These are phyloP conservation scores for Candida tammaniensis DNA, from an alignment of 805 yeast genomes.

Conservation along the genomic window DNA sequence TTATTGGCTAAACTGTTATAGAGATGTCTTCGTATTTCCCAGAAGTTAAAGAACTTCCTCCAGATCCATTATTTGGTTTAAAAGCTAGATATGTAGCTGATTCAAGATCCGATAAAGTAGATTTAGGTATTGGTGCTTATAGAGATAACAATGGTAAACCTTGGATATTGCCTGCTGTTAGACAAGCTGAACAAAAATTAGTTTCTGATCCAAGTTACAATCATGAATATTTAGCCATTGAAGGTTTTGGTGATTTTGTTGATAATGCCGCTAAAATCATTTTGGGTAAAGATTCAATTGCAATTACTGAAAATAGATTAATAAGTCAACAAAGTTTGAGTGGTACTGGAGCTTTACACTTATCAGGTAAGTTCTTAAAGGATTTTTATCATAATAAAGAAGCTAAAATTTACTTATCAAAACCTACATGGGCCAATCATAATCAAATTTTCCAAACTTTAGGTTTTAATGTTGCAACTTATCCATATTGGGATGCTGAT, in stretches of 20 bases:
- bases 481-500: conserved; percentile 83
- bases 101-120: conserved; percentile 65
- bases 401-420: conserved; percentile 62
- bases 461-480: conserved; percentile 64
- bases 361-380: conserved; percentile 71
- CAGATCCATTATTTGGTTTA: conserved; percentile 84
- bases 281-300: conserved; percentile 58
- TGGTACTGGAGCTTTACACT: conserved; percentile 89
- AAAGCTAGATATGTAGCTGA: conserved; percentile 65
- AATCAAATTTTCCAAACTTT: conserved; percentile 70
- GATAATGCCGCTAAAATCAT: conserved; percentile 71
- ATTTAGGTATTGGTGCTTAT: conserved; percentile 81
- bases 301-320: conserved; percentile 45
- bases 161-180: conserved; percentile 69
- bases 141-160: conserved; percentile 69
- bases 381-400: conserved; percentile 42
- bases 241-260: conserved; percentile 70
- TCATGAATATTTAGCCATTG: conserved; percentile 86
- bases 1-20: not conserved
- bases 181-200: conserved; percentile 62
- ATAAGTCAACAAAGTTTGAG: conserved; percentile 75
- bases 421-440: conserved; percentile 99
- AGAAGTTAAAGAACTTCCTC: conserved; percentile 63
- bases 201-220: conserved; percentile 59
- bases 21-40: conserved; percentile 41